These are phyloP conservation scores for Rhinocladiella similis DNA, from an alignment of 2,329 filamentous ascomycete species.

Conservation along the genomic window DNA sequence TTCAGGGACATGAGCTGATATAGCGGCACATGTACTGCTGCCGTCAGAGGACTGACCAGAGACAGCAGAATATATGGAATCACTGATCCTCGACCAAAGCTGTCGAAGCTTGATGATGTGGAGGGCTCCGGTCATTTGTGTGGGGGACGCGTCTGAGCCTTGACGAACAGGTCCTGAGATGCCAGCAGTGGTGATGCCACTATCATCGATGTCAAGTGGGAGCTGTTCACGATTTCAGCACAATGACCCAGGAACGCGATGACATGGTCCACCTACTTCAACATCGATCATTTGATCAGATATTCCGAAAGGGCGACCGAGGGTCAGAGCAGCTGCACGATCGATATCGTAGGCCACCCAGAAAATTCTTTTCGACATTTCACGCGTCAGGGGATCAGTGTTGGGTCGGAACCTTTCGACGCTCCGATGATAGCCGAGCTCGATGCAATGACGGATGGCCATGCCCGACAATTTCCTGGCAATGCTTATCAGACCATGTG, in stretches of 20 bases:
- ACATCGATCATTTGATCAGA: conserved; percentile 31
- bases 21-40: background rate
- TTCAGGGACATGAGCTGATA: conserved; percentile 12
- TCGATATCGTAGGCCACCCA: conserved; percentile 39
- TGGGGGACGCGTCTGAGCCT: conserved; percentile 8
- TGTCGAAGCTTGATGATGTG: conserved; percentile 31
- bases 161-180: background rate
- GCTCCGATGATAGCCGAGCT: conserved; percentile 38
- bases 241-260: conserved; percentile 3
- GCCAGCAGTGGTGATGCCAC: background rate
- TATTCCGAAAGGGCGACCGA: conserved; percentile 34
- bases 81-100: conserved; percentile 30
- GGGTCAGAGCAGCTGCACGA: conserved; percentile 33
- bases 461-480: conserved; percentile 36
- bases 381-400: conserved; percentile 27
- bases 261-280: conserved; percentile 26
- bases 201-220: background rate
- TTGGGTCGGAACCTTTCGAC: conserved; percentile 15
- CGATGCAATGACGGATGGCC: conserved; percentile 38
- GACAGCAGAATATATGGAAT: conserved; percentile 25
- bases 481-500: background rate
- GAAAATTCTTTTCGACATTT: conserved; percentile 36
- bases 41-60: conserved; percentile 21
- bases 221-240: background rate
- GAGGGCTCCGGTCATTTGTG: conserved; percentile 30